These are phyloP conservation scores for Penicillium paxilli DNA, from an alignment of 495 filamentous ascomycete genomes.

Conservation along the genomic window DNA sequence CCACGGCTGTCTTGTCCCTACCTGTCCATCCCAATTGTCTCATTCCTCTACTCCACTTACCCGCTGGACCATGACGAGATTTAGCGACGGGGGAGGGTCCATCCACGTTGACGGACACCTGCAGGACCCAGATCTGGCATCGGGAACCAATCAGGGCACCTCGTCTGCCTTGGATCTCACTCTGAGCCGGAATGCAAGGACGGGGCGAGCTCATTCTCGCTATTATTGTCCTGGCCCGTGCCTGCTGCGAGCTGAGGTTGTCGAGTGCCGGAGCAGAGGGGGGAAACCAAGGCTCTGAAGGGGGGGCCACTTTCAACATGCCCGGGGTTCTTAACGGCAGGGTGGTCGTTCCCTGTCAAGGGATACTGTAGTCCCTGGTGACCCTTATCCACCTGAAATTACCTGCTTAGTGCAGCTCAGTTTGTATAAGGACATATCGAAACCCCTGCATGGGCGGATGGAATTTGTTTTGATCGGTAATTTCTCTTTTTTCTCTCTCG, in stretches of 20 bases:
- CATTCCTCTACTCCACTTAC: constrained; percentile 24
- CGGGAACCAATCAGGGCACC: constrained; percentile 19
- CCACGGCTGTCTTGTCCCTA: constrained; percentile 7
- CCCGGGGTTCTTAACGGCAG: constrained; percentile 23
- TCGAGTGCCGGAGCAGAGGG: constrained; percentile 17
- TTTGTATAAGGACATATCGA: constrained; percentile 31
- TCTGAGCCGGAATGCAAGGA: constrained; percentile 32
- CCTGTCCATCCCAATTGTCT: constrained; percentile 30
- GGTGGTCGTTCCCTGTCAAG: constrained; percentile 28
- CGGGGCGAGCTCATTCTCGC: constrained; percentile 25
- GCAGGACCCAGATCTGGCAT: constrained; percentile 18
- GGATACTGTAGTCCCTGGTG: constrained; percentile 23
- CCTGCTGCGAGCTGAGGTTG: constrained; percentile 14
- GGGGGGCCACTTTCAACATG: constrained; percentile 19
- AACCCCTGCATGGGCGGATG: constrained; percentile 23
- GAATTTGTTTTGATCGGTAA: constrained; percentile 18
- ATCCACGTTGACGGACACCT: constrained; percentile 29
- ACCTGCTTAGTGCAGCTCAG: constrained; percentile 19
- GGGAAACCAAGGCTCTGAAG: constrained; percentile 16
- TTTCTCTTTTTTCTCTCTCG: constrained; percentile 7
- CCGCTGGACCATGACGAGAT: constrained; percentile 21
- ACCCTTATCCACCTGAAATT: constrained; percentile 21
- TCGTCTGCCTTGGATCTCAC: constrained; percentile 12
- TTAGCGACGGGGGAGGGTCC: constrained; percentile 14
- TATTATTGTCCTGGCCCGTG: constrained; percentile 31